phyloP scores from a whole-genome alignment of 495 filamentous ascomycete genomes.

The Aspergillus heteromorphus region DNA sequence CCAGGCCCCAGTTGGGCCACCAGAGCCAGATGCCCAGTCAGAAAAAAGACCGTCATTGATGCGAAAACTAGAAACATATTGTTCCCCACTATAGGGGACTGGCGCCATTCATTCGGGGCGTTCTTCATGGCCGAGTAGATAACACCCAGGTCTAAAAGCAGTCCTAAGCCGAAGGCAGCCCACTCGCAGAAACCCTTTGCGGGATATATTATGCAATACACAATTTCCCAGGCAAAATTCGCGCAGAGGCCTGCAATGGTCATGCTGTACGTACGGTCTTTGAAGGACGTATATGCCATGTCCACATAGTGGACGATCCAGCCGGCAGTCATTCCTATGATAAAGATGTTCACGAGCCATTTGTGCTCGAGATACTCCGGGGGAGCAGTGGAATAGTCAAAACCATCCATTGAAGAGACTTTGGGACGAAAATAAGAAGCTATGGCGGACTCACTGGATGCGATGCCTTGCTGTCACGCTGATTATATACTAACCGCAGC shows the following conservation, averaged over 20 bases:
- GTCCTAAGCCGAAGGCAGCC: neutral
- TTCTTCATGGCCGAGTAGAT: conserved; percentile 14
- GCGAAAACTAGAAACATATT: conserved; percentile 8
- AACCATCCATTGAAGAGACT: conserved; percentile 10
- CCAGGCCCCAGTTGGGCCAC: neutral
- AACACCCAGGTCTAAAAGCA: conserved; percentile 10
- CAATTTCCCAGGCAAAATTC: conserved; percentile 21
- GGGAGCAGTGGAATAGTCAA: conserved; percentile 6
- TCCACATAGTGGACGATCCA: conserved; percentile 16
- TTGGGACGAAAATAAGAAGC: neutral
- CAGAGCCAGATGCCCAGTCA: conserved; percentile 7
- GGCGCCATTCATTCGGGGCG: conserved; percentile 13
- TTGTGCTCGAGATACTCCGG: conserved; percentile 7
- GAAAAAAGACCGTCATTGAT: neutral
- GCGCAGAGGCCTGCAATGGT: conserved; percentile 15
- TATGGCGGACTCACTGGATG: neutral
- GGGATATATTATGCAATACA: conserved; percentile 15
- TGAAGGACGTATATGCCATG: conserved; percentile 15
- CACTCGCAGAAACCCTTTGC: neutral
- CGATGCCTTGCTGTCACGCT: neutral
- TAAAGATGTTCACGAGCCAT: conserved; percentile 7
- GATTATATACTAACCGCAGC: neutral
- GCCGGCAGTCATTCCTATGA: conserved; percentile 12
- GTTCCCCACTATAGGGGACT: conserved; percentile 9
- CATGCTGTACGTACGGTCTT: conserved; percentile 16